Evolutionary conservation across 164 flowering plant species (phyloP).

Genomic region (Houttuynia cordata): DNA sequence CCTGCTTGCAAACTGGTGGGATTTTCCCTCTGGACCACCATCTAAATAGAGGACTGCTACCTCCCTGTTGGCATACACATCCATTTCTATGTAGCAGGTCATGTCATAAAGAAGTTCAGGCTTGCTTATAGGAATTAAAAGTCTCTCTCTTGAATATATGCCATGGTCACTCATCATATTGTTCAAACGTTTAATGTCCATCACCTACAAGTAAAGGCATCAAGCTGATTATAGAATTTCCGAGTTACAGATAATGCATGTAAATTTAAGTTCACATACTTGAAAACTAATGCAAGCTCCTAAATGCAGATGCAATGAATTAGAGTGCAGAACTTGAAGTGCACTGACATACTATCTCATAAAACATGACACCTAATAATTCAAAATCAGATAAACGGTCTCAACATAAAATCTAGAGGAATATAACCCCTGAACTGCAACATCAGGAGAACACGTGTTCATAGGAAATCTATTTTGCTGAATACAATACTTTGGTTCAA

Average conservation of each 20-base stretch:
- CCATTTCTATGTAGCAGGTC: slow-evolving; percentile 88
- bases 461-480: too few relatives aligned
- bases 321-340: too few relatives aligned
- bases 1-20: slow-evolving; percentile 13
- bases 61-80: slow-evolving; percentile 69
- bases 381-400: too few relatives aligned
- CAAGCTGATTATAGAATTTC: not conserved
- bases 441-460: too few relatives aligned
- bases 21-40: slow-evolving; percentile 39
- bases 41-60: slow-evolving; percentile 82
- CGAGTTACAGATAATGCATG: not conserved
- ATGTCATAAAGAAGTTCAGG: slow-evolving; percentile 48
- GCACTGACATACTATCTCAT: too few relatives aligned
- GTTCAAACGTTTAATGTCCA: slow-evolving; percentile 85
- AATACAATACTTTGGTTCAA: too few relatives aligned
- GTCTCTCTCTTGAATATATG: slow-evolving; percentile 81
- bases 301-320: too few relatives aligned
- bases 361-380: too few relatives aligned
- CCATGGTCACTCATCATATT: slow-evolving; percentile 99
- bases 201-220: slow-evolving; percentile 34
- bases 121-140: slow-evolving; percentile 67
- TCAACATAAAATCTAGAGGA: too few relatives aligned
- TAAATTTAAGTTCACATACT: too few relatives aligned
- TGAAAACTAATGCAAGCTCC: too few relatives aligned
- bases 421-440: too few relatives aligned